These are phyloP conservation scores for Rachicladosporium sp. DNA, from an alignment of 2,329 filamentous ascomycete species.

Conservation along the genomic window DNA sequence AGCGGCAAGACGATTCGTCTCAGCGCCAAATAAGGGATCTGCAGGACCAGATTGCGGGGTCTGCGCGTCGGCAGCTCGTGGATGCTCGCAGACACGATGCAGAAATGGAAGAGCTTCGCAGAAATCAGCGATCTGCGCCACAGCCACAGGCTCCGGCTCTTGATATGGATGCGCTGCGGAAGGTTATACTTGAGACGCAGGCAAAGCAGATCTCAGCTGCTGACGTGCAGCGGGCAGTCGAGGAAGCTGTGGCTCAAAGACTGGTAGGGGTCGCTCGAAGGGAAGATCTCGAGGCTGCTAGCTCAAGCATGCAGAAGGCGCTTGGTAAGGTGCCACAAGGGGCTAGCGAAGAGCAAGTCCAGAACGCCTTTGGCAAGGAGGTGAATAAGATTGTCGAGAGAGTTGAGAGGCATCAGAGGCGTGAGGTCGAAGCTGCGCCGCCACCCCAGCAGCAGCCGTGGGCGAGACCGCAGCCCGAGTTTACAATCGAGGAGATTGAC, in stretches of 20 bases:
- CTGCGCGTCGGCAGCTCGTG: background rate
- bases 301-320: conserved; percentile 6
- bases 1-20: too few relatives aligned
- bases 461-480: conserved; percentile 1
- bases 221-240: conserved; percentile 7
- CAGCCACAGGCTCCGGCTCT: background rate
- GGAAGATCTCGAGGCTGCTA: conserved; percentile 6
- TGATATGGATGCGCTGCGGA: conserved; percentile 6
- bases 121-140: conserved; percentile 2
- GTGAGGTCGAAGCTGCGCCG: background rate
- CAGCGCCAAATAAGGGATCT: background rate
- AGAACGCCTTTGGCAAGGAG: conserved; percentile 4
- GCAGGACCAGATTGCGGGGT: background rate
- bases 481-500: conserved; percentile 2
- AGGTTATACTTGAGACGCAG: conserved; percentile 6
- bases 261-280: conserved; percentile 7
- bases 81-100: conserved; percentile 1
- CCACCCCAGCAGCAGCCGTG: background rate
- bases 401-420: conserved; percentile 1
- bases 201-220: conserved; percentile 1
- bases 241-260: conserved; percentile 4
- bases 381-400: conserved; percentile 6
- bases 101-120: conserved; percentile 2
- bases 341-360: conserved; percentile 4
- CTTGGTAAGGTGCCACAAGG: conserved; percentile 3